Evolutionary conservation across 768 basidiomycete species (phyloP).

Genomic region (Scleroderma citrinum): DNA sequence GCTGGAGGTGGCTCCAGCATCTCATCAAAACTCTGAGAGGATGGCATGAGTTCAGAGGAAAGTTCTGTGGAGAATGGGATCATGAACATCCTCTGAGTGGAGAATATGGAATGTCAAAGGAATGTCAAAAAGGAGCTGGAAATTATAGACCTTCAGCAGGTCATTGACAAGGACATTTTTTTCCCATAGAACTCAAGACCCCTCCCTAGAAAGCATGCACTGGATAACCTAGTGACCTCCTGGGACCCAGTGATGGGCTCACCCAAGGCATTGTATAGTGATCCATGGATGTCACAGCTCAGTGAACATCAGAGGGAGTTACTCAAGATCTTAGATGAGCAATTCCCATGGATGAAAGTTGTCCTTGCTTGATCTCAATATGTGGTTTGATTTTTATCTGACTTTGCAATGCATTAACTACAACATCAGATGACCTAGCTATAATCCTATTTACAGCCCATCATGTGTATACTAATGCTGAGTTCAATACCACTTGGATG

Average conservation of each 20-base stretch:
- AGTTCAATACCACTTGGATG: too few species aligned
- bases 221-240: background rate
- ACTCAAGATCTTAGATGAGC: background rate
- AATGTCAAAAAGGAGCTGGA: background rate
- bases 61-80: constrained; percentile 5
- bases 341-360: constrained; percentile 3
- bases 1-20: constrained; percentile 6
- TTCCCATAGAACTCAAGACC: background rate
- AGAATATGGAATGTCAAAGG: constrained; percentile 4
- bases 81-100: constrained; percentile 1
- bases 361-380: too few species aligned
- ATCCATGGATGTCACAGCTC: background rate
- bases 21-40: constrained; percentile 3
- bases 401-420: too few species aligned
- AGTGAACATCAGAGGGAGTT: background rate
- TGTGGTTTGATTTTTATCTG: too few species aligned
- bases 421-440: background rate
- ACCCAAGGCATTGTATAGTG: constrained; percentile 2
- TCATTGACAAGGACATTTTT: constrained; percentile 6
- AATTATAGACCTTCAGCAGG: background rate
- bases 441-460: too few species aligned
- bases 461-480: too few species aligned
- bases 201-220: background rate
- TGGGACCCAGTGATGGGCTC: background rate
- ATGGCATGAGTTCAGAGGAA: constrained; percentile 12